Evolutionary conservation across 495 filamentous ascomycete species (phyloP).

Genomic region (Penicillium coffeae): DNA sequence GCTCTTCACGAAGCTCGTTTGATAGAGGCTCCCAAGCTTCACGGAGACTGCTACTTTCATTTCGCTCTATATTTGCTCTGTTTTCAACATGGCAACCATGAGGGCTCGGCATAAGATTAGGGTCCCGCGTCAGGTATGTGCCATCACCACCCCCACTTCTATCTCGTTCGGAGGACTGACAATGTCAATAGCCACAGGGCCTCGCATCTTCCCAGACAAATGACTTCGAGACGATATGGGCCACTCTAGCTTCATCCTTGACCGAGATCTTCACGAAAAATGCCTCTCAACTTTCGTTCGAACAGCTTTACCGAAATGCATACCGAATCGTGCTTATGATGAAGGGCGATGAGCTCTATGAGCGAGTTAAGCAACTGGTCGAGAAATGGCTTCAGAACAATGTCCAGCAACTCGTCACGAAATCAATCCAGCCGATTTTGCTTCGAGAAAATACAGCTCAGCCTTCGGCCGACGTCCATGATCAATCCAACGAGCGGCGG

Average conservation of each 20-base stretch:
- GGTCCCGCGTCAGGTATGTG: constrained; percentile 62
- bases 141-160: background rate
- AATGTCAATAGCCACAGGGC: constrained; percentile 45
- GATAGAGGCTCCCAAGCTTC: background rate
- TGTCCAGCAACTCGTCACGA: constrained; percentile 60
- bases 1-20: background rate
- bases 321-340: constrained; percentile 92
- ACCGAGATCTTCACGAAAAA: constrained; percentile 89
- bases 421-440: constrained; percentile 59
- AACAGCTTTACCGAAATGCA: constrained; percentile 91
- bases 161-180: background rate
- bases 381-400: constrained; percentile 68
- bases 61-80: background rate
- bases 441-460: constrained; percentile 33
- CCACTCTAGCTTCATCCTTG: constrained; percentile 65
- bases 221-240: constrained; percentile 83
- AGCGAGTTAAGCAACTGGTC: constrained; percentile 73
- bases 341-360: constrained; percentile 80
- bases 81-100: constrained; percentile 55
- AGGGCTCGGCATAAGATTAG: constrained; percentile 66
- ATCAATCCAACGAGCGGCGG: constrained; percentile 68
- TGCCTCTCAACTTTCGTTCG: constrained; percentile 85
- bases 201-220: constrained; percentile 50
- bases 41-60: background rate
- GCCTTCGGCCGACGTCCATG: constrained; percentile 37